These are phyloP conservation scores for Tilletia setariae DNA, from an alignment of 1,284 basidiomycete genomes.

Conservation along the genomic window DNA sequence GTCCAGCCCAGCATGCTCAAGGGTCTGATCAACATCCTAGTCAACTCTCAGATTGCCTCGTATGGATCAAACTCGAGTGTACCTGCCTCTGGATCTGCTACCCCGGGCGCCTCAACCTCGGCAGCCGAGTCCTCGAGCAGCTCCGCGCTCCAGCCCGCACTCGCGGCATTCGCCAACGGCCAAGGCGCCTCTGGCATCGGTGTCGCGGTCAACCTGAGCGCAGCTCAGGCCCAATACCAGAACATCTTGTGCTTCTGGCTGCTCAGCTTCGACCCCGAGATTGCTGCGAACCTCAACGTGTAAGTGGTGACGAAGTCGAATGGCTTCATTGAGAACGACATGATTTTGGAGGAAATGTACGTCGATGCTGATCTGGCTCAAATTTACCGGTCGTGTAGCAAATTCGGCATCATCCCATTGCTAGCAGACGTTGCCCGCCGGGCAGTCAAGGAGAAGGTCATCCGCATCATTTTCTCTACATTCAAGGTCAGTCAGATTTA, in stretches of 20 bases:
- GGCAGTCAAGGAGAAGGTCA: slow-evolving; percentile 96
- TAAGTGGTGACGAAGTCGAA: slow-evolving; percentile 35
- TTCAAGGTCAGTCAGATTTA: slow-evolving; percentile 65
- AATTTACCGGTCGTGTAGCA: slow-evolving; percentile 58
- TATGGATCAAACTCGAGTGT: slow-evolving; percentile 26
- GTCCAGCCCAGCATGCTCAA: slow-evolving; percentile 35
- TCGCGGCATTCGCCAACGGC: neutral
- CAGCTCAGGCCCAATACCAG: slow-evolving; percentile 93
- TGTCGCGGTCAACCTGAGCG: slow-evolving; percentile 29
- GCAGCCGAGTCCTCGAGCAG: neutral
- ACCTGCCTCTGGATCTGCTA: slow-evolving; percentile 30
- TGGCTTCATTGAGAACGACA: slow-evolving; percentile 13
- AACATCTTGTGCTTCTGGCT: slow-evolving; percentile 90
- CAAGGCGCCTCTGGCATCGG: neutral
- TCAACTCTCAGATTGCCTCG: slow-evolving; percentile 26
- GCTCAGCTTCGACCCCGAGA: slow-evolving; percentile 79
- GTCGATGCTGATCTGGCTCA: neutral
- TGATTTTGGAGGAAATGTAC: neutral
- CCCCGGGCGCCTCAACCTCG: slow-evolving; percentile 12
- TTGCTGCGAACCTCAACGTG: slow-evolving; percentile 82
- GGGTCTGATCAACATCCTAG: slow-evolving; percentile 32
- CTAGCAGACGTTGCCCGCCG: slow-evolving; percentile 79
- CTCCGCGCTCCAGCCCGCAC: neutral
- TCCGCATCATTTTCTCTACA: slow-evolving; percentile 87
- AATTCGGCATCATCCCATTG: slow-evolving; percentile 83